These are phyloP conservation scores for Phytophthora crassamura DNA, from an alignment of 352 stramenopile species.

Conservation along the genomic window DNA sequence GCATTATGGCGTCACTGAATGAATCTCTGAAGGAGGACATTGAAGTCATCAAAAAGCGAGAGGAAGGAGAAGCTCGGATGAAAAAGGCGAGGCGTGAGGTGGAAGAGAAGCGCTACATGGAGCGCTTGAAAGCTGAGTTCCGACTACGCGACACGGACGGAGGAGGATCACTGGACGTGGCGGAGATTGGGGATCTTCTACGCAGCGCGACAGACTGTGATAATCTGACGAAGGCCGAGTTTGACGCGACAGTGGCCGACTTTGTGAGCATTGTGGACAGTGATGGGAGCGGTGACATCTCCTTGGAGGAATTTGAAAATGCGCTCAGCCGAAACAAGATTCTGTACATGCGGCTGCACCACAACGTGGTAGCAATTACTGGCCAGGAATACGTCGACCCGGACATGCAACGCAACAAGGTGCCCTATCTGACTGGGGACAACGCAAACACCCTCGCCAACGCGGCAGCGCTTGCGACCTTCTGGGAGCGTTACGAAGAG, in stretches of 20 bases:
- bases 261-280: constrained; percentile 83
- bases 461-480: constrained; percentile 58
- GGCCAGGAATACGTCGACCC: constrained; percentile 81
- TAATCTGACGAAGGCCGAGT: constrained; percentile 79
- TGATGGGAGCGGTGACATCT: constrained; percentile 85
- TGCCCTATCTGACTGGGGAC: constrained; percentile 64
- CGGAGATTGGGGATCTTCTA: constrained; percentile 73
- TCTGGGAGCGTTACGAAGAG: constrained; percentile 79
- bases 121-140: constrained; percentile 80
- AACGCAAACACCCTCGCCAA: constrained; percentile 55
- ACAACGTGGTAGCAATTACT: constrained; percentile 67
- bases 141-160: constrained; percentile 74
- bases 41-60: constrained; percentile 62
- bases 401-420: constrained; percentile 64
- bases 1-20: constrained; percentile 69
- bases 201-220: constrained; percentile 69
- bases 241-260: constrained; percentile 75
- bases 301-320: constrained; percentile 83
- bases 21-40: constrained; percentile 78
- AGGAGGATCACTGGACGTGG: constrained; percentile 72
- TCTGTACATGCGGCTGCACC: constrained; percentile 72
- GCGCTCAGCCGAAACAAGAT: constrained; percentile 75
- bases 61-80: constrained; percentile 54
- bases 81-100: constrained; percentile 54
- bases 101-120: constrained; percentile 74